Conservation (phyloP, 2,329 filamentous ascomycete species). For the Ramichloridium luteum region DNA sequence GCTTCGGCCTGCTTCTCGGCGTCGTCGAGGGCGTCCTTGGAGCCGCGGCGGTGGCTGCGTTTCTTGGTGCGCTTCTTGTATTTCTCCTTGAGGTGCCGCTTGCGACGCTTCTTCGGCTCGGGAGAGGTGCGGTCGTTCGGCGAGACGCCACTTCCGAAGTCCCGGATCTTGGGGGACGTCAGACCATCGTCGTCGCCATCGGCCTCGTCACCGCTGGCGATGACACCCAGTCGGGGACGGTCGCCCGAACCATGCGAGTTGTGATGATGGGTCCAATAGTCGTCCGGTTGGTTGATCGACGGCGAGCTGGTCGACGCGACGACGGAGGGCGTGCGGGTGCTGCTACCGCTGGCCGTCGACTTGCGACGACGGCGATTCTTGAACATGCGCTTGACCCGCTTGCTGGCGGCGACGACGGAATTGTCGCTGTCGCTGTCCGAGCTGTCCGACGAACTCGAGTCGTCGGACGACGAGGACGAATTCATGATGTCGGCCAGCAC, state of each 20-base stretch:
- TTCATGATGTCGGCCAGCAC: conserved; percentile 73
- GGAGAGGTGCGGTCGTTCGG: conserved; percentile 9
- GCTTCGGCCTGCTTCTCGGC: conserved; percentile 14
- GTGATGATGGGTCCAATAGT: conserved; percentile 16
- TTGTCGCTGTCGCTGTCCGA: conserved; percentile 58
- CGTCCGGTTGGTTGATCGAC: conserved; percentile 27
- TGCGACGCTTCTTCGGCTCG: conserved; percentile 31
- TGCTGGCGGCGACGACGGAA: conserved; percentile 49
- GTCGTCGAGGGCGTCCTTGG: conserved; percentile 22
- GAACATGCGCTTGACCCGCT: conserved; percentile 59
- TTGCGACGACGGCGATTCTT: conserved; percentile 60
- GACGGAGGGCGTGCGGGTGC: conserved; percentile 41
- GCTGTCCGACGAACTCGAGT: conserved; percentile 34
- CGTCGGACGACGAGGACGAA: conserved; percentile 46
- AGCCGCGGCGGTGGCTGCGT: conserved; percentile 31
- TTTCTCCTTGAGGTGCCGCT: conserved; percentile 30
- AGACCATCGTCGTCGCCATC: conserved; percentile 36
- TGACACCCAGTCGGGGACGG: conserved; percentile 22
- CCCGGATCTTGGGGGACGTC: conserved; percentile 29
- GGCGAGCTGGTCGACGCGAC: conserved; percentile 35
- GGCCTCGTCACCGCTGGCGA: conserved; percentile 45
- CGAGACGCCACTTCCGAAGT: conserved; percentile 29
- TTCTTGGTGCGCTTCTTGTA: conserved; percentile 35
- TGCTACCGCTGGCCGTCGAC: conserved; percentile 60
- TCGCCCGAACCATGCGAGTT: neutral